These are phyloP conservation scores for Aphanocladium album DNA, from an alignment of 2,329 filamentous ascomycete species.

Conservation along the genomic window DNA sequence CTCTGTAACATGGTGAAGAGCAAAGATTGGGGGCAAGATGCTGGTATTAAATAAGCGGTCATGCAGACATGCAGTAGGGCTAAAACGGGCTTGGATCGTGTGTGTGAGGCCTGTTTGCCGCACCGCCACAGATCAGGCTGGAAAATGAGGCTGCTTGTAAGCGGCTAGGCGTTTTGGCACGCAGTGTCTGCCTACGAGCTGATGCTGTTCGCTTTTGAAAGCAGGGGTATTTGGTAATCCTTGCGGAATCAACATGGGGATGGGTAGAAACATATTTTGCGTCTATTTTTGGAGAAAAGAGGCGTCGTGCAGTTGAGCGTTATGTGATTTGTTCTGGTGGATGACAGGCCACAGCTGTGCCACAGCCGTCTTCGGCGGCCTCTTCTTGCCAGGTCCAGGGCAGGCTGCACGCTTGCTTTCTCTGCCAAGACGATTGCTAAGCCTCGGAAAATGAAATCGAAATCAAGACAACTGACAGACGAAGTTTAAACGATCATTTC, in stretches of 20 bases:
- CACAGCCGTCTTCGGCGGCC: background rate
- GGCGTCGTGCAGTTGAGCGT: background rate
- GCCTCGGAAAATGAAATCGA: too few relatives aligned
- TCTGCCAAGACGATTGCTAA: too few relatives aligned
- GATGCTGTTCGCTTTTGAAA: background rate
- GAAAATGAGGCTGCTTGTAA: background rate
- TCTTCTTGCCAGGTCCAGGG: background rate
- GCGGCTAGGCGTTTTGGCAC: constrained; percentile 3
- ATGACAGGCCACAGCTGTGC: background rate
- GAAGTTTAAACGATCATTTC: too few relatives aligned
- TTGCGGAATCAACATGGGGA: too few relatives aligned
- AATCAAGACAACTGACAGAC: too few relatives aligned
- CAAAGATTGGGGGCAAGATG: background rate
- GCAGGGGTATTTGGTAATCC: background rate
- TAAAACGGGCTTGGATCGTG: background rate
- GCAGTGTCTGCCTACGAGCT: background rate
- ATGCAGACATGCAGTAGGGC: background rate
- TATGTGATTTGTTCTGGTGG: background rate
- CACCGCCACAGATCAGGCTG: constrained; percentile 5
- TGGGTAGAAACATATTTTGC: too few relatives aligned
- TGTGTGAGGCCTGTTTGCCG: background rate
- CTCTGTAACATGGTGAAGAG: background rate
- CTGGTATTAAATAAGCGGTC: constrained; percentile 7
- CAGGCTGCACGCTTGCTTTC: too few relatives aligned
- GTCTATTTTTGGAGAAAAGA: background rate